A percentile compares a stretch with the other conserved stretches of the same genome.
Evolutionary conservation across 345 rosid genomes (phyloP).

Genomic region (Eucalyptus pauciflora): DNA sequence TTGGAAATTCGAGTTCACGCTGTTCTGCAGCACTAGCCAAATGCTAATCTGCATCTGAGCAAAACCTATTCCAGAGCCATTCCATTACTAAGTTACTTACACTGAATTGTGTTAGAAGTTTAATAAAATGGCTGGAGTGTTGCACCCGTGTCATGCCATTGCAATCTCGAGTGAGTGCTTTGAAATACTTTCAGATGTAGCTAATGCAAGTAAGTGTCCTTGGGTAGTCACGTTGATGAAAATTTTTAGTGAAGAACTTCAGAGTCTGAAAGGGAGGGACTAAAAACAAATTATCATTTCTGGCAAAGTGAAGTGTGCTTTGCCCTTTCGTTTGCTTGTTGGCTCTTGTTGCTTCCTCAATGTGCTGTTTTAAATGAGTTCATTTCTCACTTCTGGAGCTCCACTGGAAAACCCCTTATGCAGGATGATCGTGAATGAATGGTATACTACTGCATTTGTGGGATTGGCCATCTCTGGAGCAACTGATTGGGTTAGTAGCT

Average conservation of each 20-base stretch:
- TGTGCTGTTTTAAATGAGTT: neutral
- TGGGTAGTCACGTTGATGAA: neutral
- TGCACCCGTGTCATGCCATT: neutral
- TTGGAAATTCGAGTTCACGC: neutral
- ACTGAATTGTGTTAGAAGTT: neutral
- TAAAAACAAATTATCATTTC: neutral
- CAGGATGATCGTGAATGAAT: conserved; percentile 83
- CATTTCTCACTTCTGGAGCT: neutral
- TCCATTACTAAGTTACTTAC: neutral
- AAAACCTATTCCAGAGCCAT: neutral
- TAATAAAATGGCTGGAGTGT: neutral
- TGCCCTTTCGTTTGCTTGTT: neutral
- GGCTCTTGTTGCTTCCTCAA: neutral
- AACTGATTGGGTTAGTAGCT: conserved; percentile 65
- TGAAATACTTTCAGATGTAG: neutral
- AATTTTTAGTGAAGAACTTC: neutral
- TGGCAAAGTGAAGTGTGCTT: neutral
- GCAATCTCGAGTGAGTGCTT: neutral
- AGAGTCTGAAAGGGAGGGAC: neutral
- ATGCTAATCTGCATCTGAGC: neutral
- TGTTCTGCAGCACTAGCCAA: neutral
- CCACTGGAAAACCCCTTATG: neutral
- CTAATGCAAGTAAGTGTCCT: neutral
- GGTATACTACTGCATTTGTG: conserved; percentile 64
- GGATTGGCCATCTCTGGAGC: conserved; percentile 77